These are phyloP conservation scores for Tarenaya hassleriana DNA, from an alignment of 345 rosid species.

Conservation along the genomic window DNA sequence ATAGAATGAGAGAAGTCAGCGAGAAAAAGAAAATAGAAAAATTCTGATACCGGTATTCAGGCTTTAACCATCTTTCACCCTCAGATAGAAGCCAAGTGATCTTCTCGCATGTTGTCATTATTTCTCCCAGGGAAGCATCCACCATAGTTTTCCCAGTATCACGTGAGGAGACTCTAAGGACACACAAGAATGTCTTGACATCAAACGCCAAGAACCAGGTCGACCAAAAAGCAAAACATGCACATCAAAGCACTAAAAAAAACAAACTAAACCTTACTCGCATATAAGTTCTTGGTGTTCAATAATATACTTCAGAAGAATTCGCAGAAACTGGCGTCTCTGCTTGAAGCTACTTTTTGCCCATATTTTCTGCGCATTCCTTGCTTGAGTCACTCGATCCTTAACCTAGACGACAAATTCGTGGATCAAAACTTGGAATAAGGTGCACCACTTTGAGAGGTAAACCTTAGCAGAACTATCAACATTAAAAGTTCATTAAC, in stretches of 20 bases:
- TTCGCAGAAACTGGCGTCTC: constrained; percentile 87
- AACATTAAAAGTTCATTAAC: not conserved
- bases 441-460: constrained; percentile 6
- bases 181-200: constrained; percentile 11
- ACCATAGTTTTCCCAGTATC: constrained; percentile 99
- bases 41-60: constrained; percentile 65
- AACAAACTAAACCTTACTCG: constrained; percentile 50
- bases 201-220: not conserved
- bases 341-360: constrained; percentile 87
- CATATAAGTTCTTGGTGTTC: constrained; percentile 95
- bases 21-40: not conserved
- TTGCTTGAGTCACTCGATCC: constrained; percentile 71
- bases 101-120: constrained; percentile 99
- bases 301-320: constrained; percentile 79
- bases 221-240: constrained; percentile 1
- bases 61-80: constrained; percentile 96
- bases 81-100: constrained; percentile 97
- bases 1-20: not conserved
- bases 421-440: constrained; percentile 15
- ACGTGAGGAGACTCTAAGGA: constrained; percentile 77
- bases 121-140: constrained; percentile 95
- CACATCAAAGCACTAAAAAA: constrained; percentile 10
- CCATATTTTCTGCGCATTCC: constrained; percentile 94
- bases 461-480: constrained; percentile 1
- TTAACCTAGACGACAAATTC: constrained; percentile 44